Percentiles rank a stretch among this genome's conserved stretches.
These are phyloP conservation scores for Pseudognaphalium luteoalbum DNA, from an alignment of 129 eudicot genomes.

Conservation along the genomic window DNA sequence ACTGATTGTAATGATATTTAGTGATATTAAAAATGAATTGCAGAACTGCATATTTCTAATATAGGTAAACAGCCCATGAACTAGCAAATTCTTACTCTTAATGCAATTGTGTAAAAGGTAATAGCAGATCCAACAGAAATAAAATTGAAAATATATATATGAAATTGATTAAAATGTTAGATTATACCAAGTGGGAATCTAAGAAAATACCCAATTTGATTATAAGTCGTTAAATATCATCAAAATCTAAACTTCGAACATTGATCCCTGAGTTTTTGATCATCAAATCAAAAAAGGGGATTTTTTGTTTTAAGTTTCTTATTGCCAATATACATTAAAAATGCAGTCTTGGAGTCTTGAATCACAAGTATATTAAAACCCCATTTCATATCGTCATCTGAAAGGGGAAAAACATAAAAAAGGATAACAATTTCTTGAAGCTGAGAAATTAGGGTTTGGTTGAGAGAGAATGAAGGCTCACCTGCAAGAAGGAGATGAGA, in stretches of 20 bases:
- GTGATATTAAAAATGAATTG: not conserved
- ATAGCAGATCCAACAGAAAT: not conserved
- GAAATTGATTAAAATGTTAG: not conserved
- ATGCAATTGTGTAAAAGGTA: not conserved
- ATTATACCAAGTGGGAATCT: not conserved
- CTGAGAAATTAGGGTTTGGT: not conserved
- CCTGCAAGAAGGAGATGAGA: conserved; percentile 5
- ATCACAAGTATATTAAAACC: not conserved
- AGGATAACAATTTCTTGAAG: not conserved
- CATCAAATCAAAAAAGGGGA: not conserved
- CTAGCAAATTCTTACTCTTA: not conserved
- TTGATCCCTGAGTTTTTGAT: not conserved
- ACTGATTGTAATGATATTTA: not conserved
- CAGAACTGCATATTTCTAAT: not conserved
- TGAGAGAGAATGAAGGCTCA: not conserved
- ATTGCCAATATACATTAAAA: conserved; percentile 8
- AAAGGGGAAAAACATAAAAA: not conserved
- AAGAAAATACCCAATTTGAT: conserved; percentile 20
- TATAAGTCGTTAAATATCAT: not conserved
- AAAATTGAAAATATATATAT: not conserved
- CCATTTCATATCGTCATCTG: conserved; percentile 1
- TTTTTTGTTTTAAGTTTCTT: not conserved
- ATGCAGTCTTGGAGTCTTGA: not conserved
- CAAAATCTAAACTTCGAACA: conserved; percentile 1
- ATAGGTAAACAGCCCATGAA: not conserved